Evolutionary conservation across 2,329 filamentous ascomycete species (phyloP).

Genomic region (Ploettnerulaceae sp.): DNA sequence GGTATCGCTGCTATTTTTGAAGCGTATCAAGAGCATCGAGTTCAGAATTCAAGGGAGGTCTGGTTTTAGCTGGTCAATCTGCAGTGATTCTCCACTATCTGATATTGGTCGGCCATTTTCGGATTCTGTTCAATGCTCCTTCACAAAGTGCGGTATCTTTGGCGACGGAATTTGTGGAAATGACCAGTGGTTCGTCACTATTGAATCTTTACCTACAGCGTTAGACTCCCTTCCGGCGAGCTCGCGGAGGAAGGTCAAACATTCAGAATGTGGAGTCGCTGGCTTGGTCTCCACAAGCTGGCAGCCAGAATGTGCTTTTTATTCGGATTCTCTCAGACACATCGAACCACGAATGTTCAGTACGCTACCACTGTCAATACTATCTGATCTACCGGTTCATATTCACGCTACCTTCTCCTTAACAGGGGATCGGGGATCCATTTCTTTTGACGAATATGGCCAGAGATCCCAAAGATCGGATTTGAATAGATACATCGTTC

Average conservation of each 20-base stretch:
- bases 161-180: slow-evolving; percentile 3
- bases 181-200: slow-evolving; percentile 23
- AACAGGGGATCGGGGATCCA: slow-evolving; percentile 29
- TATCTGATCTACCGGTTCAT: slow-evolving; percentile 28
- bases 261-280: slow-evolving; percentile 24
- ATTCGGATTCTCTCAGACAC: not conserved
- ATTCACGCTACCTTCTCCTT: slow-evolving; percentile 33
- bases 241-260: slow-evolving; percentile 21
- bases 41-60: slow-evolving; percentile 17
- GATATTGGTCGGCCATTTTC: slow-evolving; percentile 8
- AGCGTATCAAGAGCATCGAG: slow-evolving; percentile 19
- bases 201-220: slow-evolving; percentile 17
- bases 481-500: slow-evolving; percentile 29
- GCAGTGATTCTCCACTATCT: not conserved
- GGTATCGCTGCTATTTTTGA: slow-evolving; percentile 27
- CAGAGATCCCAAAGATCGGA: slow-evolving; percentile 13
- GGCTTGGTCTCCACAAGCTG: slow-evolving; percentile 18
- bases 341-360: slow-evolving; percentile 19
- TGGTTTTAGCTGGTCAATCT: slow-evolving; percentile 21
- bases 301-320: no score
- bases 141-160: slow-evolving; percentile 4
- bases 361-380: slow-evolving; percentile 22
- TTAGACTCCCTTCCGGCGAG: slow-evolving; percentile 12
- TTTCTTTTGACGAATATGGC: slow-evolving; percentile 21
- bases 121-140: slow-evolving; percentile 9